Evolutionary conservation across 2,329 filamentous ascomycete species (phyloP).

Genomic region (Botrytis deweyae): DNA sequence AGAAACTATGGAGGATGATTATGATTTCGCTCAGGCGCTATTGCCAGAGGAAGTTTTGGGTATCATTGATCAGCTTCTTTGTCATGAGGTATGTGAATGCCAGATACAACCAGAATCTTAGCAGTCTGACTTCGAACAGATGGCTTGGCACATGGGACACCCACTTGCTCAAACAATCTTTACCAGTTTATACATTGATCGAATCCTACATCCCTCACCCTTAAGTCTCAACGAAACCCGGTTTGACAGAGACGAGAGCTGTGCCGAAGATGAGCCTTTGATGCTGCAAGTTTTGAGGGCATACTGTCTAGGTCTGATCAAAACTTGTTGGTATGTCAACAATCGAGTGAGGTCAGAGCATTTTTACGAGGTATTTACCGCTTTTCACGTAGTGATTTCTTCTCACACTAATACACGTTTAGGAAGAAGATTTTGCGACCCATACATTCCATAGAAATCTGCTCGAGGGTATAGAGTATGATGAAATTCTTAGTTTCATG

Average conservation of each 20-base stretch:
- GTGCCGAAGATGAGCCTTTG: slow-evolving; percentile 46
- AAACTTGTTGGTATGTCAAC: slow-evolving; percentile 78
- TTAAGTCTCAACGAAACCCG: slow-evolving; percentile 50
- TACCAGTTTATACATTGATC: slow-evolving; percentile 87
- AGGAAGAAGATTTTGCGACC: slow-evolving; percentile 96
- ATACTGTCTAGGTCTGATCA: slow-evolving; percentile 83
- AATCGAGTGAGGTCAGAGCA: slow-evolving; percentile 76
- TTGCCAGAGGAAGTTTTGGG: slow-evolving; percentile 80
- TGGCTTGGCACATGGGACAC: slow-evolving; percentile 97
- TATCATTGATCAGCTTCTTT: slow-evolving; percentile 90
- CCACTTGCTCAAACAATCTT: slow-evolving; percentile 92
- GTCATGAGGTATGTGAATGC: slow-evolving; percentile 67
- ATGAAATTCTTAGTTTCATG: slow-evolving; percentile 38
- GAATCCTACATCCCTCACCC: slow-evolving; percentile 70
- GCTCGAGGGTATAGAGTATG: slow-evolving; percentile 60
- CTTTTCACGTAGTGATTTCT: neutral
- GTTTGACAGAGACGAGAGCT: slow-evolving; percentile 33
- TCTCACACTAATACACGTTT: slow-evolving; percentile 11
- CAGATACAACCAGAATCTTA: neutral
- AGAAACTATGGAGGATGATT: slow-evolving; percentile 80
- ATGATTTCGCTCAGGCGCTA: slow-evolving; percentile 67
- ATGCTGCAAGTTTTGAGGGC: slow-evolving; percentile 68
- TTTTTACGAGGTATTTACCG: slow-evolving; percentile 73
- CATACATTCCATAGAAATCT: slow-evolving; percentile 83
- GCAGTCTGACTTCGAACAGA: slow-evolving; percentile 49